These are phyloP conservation scores for Larix kaempferi DNA, from an alignment of 75 land plant genomes.

Conservation along the genomic window DNA sequence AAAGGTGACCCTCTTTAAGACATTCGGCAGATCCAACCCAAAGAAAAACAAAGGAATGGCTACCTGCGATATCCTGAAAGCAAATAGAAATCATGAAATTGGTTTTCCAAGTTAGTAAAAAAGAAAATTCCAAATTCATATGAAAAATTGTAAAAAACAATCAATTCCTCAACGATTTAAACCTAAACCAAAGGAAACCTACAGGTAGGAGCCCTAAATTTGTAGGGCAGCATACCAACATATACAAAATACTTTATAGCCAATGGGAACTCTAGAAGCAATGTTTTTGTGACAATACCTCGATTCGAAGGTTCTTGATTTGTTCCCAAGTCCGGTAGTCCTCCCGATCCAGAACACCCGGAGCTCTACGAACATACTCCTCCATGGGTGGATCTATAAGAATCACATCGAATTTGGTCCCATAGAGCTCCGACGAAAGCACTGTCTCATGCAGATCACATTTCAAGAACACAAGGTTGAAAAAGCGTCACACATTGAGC, in stretches of 20 bases:
- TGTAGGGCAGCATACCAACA: too few species aligned
- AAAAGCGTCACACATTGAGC: constrained; percentile 62
- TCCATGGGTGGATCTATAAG: constrained; percentile 98
- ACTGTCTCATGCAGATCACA: constrained; percentile 66
- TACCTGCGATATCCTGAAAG: constrained; percentile 50
- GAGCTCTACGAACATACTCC: constrained; percentile 94
- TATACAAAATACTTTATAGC: too few species aligned
- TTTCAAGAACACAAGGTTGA: constrained; percentile 76
- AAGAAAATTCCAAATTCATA: too few species aligned
- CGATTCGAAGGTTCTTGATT: constrained; percentile 36
- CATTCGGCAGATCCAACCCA: constrained; percentile 55
- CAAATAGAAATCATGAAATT: too few species aligned
- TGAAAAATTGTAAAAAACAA: too few species aligned
- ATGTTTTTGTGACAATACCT: too few species aligned
- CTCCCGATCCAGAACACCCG: constrained; percentile 79
- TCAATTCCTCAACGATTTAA: too few species aligned
- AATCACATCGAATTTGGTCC: constrained; percentile 94
- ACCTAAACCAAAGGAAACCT: too few species aligned
- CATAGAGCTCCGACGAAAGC: constrained; percentile 66
- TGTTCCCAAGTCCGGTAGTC: constrained; percentile 60
- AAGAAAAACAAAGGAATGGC: constrained; percentile 42
- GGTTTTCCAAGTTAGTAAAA: too few species aligned
- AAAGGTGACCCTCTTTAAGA: constrained; percentile 41
- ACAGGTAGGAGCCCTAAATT: too few species aligned
- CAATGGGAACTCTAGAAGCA: too few species aligned